A percentile compares a stretch with the other conserved stretches of the same genome.
Conservation (phyloP, 192 early-diverging fungal species). For the Umbelopsis sp. region DNA sequence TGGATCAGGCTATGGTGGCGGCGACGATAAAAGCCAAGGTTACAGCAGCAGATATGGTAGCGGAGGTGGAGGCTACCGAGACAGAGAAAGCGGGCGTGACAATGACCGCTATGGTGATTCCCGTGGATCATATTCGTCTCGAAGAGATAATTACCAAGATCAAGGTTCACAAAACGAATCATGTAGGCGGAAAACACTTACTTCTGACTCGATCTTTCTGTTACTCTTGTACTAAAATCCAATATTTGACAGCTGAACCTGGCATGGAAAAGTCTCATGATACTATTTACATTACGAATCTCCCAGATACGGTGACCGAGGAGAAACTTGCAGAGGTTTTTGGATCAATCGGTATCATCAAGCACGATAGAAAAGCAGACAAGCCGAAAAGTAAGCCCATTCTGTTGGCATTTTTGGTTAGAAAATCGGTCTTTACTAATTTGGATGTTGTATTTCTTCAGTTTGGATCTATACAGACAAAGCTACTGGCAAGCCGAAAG, state of each 20-base stretch:
- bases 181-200: neutral
- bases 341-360: constrained; percentile 72
- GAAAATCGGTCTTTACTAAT: neutral
- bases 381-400: constrained; percentile 59
- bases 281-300: constrained; percentile 72
- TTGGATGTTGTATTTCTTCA: constrained; percentile 25
- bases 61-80: neutral
- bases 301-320: constrained; percentile 65
- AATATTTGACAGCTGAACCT: constrained; percentile 19
- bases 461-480: constrained; percentile 77
- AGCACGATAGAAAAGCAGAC: constrained; percentile 64
- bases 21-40: neutral
- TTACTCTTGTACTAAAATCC: neutral
- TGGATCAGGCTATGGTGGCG: constrained; percentile 7
- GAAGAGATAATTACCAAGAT: constrained; percentile 12
- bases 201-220: neutral
- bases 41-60: neutral
- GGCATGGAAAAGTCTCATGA: constrained; percentile 44
- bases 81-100: constrained; percentile 3
- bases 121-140: constrained; percentile 8
- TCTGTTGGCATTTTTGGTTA: neutral
- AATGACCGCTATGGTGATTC: constrained; percentile 16
- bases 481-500: constrained; percentile 63
- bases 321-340: constrained; percentile 63
- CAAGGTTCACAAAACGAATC: constrained; percentile 14